Base-by-base conservation (phyloP, 305 asterid genomes). In the Fraxinus albicans region DNA sequence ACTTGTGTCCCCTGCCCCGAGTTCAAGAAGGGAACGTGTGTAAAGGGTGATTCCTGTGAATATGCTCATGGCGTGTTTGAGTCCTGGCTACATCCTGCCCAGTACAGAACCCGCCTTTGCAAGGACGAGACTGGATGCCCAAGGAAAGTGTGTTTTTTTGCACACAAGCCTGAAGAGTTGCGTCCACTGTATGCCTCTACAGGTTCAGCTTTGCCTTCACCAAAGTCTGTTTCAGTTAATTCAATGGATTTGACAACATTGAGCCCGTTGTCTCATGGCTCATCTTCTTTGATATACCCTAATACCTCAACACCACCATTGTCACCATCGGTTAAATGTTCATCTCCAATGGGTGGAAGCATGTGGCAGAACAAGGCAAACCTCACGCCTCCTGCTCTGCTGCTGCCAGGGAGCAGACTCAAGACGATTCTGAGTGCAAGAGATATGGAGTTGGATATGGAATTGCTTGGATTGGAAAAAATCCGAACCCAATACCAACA, bases 1-100 rank as follows among this genome's bases (percentile, higher is more conserved):
- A 93, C 90, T 3, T 91, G 95, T 17, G 97, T 93, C 19, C 97
- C 97, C 0, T 93, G 97, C 78, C 97, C 97, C 0, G 97, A 93
- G 55, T 93, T 90, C 78, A 90, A 89, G 91, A 93, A 90, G 84
- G 95, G 97, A 0, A 81, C 77, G 58, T 93, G 97, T n/a, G 88
- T 53, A 0, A 93, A 90, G 58, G 90, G 88, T 0, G 95, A 93
- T 82, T 12, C 80, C 6, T 93, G 97, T 23, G 97, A 93, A 60
- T 93, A 89, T 17, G 97, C 95, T 13, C 97, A 90, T 70, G 97
- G 97, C 9, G 93, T 92, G 34, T 92, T 92, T 2, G 97, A 92
- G 67, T 92, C 94, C 0, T 93, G 97, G 97, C 91, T 93, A 1
- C 97, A 93, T 80, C 97, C 97, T 0, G 97, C 95, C 0, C 94